These are phyloP conservation scores for Plasmodium knowlesi DNA, from an alignment of 169 alveolate species.

Conservation along the genomic window DNA sequence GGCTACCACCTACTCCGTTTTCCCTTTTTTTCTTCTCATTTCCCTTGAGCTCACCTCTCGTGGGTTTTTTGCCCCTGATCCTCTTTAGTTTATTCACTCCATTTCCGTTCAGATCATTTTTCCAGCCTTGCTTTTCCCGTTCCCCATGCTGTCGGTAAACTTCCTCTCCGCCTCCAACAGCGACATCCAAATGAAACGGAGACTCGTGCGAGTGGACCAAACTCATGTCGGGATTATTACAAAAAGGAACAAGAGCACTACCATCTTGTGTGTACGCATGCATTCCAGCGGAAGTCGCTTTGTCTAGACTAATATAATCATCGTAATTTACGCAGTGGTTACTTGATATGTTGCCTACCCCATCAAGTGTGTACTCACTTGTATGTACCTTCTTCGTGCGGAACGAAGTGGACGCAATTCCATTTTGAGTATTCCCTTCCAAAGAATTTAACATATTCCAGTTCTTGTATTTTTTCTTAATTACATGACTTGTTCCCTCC, in stretches of 20 bases:
- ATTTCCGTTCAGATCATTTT: background rate
- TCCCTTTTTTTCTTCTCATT: background rate
- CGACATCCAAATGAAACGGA: background rate
- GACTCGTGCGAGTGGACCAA: background rate
- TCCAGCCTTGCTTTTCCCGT: background rate
- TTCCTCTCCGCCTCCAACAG: background rate
- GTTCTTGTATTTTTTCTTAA: slow-evolving; percentile 55
- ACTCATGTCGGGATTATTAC: background rate
- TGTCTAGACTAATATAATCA: background rate
- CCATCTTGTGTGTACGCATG: background rate
- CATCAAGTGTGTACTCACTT: background rate
- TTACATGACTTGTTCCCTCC: slow-evolving; percentile 69
- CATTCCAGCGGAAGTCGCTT: background rate
- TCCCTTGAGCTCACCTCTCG: background rate
- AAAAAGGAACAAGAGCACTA: background rate
- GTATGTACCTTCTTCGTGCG: slow-evolving; percentile 17
- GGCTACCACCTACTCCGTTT: background rate
- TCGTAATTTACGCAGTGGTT: background rate
- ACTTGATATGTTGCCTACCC: background rate
- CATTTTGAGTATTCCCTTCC: slow-evolving; percentile 13
- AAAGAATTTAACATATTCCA: slow-evolving; percentile 47
- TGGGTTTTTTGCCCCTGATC: background rate
- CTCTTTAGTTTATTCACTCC: background rate
- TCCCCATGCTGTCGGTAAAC: background rate
- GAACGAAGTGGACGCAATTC: slow-evolving; percentile 21